phyloP scores from a whole-genome alignment of 2,329 filamentous ascomycete species.

The Colletotrichum musae region DNA sequence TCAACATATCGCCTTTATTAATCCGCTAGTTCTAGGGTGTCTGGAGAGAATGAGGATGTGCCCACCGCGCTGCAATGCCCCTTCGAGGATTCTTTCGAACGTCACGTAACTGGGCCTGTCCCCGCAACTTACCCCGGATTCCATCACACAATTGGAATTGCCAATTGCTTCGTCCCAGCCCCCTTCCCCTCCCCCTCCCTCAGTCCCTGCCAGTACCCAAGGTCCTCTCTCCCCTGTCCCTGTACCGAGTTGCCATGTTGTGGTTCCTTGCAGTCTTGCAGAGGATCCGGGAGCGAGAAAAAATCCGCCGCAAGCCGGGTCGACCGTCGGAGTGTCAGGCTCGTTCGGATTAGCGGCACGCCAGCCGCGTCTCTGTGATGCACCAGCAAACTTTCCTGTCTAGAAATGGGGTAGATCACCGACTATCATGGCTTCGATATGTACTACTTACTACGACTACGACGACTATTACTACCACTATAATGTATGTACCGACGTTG shows the following conservation, averaged over 20 bases:
- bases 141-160: slow-evolving; percentile 38
- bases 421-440: too few species aligned
- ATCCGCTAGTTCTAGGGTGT: background rate
- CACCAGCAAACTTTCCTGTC: slow-evolving; percentile 11
- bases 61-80: slow-evolving; percentile 1
- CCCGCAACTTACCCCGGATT: slow-evolving; percentile 39
- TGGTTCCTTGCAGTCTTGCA: too few species aligned
- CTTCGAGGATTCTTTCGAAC: slow-evolving; percentile 1
- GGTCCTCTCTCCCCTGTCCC: background rate
- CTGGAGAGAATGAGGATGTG: background rate
- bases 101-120: background rate
- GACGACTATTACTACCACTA: too few species aligned
- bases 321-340: background rate
- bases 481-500: too few species aligned
- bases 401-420: too few species aligned
- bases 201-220: too few species aligned
- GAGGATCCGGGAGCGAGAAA: slow-evolving; percentile 10
- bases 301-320: slow-evolving; percentile 27
- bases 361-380: slow-evolving; percentile 20
- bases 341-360: slow-evolving; percentile 26
- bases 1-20: background rate
- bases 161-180: slow-evolving; percentile 28
- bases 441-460: too few species aligned
- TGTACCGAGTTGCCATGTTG: too few species aligned
- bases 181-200: background rate